Evolutionary conservation across 169 alveolate species (phyloP), one percentile per base, ranked within the genome.

Genomic region (Eimeria nieschulzi): DNA sequence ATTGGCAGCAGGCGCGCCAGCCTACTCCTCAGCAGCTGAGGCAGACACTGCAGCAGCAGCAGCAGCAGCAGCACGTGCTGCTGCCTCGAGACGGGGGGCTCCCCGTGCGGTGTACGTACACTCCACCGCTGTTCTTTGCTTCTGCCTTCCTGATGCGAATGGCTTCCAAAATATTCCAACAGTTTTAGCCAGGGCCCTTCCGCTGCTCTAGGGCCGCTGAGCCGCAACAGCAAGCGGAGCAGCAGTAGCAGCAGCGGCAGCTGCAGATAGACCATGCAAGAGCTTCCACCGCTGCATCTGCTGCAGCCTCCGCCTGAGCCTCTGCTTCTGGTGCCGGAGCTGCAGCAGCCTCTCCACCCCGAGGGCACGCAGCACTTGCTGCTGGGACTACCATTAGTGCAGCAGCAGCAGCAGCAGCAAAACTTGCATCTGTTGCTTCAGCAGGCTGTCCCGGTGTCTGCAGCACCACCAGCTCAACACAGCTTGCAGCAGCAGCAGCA

Each of bases 251-350:
- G 61, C 55, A 19, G 61, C 78, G n/a, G 83, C 83, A 72, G 83
- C 56, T 10, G 83, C 83, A 9, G 56, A 55, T 39, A 54, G 53
- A 76, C 54, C 17, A 76, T 76, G 85, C 85, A 76, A 68, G 53
- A 76, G 51, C 85, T 76, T 51, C 85, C 85, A 68, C 85, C 70
- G 68, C 46, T 76, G 85, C 85, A 76, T 54, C 54, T 76, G 85
- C 71, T 76, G 85, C 68, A 76, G 85, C 85, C 33, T 33, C 85
- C 85, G 70, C 53, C 46, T 39, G 85, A 51, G 51, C 70, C 70
- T 9, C 70, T 76, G 53, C 85, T 76, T 0, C 85, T 76, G 54
- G 85, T 68, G 13, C 17, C 2, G 23, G 85, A 76, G 70, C 85
- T 76, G 46, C 85, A 76, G 85, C 85, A 64, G 10, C 85, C 85